Evolutionary conservation across 257 asterid genomes (phyloP).

Genomic region (Solanum dulcamara): DNA sequence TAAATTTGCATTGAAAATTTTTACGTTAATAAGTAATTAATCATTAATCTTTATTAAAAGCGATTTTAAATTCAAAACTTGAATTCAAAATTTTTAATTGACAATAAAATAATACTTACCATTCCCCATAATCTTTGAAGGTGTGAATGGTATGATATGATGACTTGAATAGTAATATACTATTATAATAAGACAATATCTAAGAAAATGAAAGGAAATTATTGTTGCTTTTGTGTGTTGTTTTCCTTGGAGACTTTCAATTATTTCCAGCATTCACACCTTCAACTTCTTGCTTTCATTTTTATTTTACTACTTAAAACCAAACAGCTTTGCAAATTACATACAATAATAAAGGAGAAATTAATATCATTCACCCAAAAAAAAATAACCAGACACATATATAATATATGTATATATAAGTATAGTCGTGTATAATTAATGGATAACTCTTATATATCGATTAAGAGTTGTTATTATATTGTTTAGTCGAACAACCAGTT

Average conservation of each 20-base stretch:
- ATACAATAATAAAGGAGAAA: neutral
- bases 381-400: neutral
- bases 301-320: neutral
- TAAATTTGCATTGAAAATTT: rapidly evolving
- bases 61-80: neutral
- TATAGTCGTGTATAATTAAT: neutral
- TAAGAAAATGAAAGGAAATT: neutral
- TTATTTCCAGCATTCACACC: neutral
- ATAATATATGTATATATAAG: neutral
- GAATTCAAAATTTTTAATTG: neutral
- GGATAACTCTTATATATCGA: neutral
- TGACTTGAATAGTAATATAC: neutral
- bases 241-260: neutral
- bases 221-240: neutral
- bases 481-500: neutral
- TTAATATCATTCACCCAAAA: neutral
- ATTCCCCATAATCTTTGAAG: neutral
- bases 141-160: neutral
- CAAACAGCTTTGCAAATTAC: neutral
- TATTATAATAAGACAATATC: neutral
- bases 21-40: neutral
- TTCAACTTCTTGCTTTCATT: neutral
- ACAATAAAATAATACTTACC: neutral
- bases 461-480: neutral
- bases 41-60: neutral